Evolutionary conservation across 2,329 filamentous ascomycete species (phyloP).

Genomic region (Aspergillus unguis): DNA sequence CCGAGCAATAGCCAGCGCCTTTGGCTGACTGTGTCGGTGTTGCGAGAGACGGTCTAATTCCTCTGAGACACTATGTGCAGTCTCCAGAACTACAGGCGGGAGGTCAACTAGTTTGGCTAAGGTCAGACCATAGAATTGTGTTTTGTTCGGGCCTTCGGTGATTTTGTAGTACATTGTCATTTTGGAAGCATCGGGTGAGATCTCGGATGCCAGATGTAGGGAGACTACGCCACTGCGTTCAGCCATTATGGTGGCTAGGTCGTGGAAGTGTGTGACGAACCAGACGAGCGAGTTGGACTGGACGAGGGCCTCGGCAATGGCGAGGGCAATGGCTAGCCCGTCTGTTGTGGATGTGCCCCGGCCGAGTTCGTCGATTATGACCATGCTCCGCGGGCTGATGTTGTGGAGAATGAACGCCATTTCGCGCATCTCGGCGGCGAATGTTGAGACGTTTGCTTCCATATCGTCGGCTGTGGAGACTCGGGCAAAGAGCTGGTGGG

Average conservation of each 20-base stretch:
- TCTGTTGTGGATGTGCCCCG: constrained; percentile 86
- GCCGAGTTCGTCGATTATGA: constrained; percentile 88
- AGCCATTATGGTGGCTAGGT: constrained; percentile 71
- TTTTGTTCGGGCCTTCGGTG: constrained; percentile 64
- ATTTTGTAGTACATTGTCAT: constrained; percentile 91
- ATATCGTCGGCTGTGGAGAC: constrained; percentile 84
- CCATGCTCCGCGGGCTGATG: constrained; percentile 70
- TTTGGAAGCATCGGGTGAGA: constrained; percentile 53
- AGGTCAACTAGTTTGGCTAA: constrained; percentile 73
- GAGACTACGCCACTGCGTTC: constrained; percentile 77
- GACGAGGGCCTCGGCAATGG: constrained; percentile 83
- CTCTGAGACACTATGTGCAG: constrained; percentile 64
- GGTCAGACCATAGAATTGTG: constrained; percentile 78
- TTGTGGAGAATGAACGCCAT: constrained; percentile 90
- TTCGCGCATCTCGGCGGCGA: constrained; percentile 92
- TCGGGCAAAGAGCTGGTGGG: constrained; percentile 80
- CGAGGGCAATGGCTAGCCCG: constrained; percentile 82
- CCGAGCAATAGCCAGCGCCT: constrained; percentile 57
- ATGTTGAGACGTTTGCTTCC: constrained; percentile 88
- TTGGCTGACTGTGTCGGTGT: constrained; percentile 57
- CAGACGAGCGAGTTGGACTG: constrained; percentile 76
- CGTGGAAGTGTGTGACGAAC: constrained; percentile 91
- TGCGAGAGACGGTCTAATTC: constrained; percentile 59
- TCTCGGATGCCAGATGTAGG: constrained; percentile 73
- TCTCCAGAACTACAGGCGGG: constrained; percentile 63